Evolutionary conservation across 78 protist species (phyloP).

Genomic region (Planoprotostelium fungivorum): DNA sequence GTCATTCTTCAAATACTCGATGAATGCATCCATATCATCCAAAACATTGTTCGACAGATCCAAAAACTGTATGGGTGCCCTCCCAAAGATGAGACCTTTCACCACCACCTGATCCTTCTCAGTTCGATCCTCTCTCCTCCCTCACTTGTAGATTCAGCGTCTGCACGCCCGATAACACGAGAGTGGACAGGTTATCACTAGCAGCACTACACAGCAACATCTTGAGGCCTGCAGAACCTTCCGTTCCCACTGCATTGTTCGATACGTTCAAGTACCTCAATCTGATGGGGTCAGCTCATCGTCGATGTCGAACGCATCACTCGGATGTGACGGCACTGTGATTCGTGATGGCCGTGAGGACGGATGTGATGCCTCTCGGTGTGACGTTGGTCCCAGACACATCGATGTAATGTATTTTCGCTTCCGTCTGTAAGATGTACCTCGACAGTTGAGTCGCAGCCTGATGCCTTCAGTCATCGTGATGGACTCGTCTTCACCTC

Average conservation of each 20-base stretch:
- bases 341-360: neutral
- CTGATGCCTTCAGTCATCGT: neutral
- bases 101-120: neutral
- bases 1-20: neutral
- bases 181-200: neutral
- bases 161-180: neutral
- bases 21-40: neutral
- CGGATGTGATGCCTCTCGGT: neutral
- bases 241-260: conserved; percentile 51
- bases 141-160: neutral
- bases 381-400: neutral
- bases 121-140: neutral
- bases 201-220: conserved; percentile 19
- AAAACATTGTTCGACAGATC: neutral
- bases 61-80: neutral
- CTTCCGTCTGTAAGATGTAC: neutral
- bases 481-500: too few species aligned
- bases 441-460: neutral
- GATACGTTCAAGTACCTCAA: neutral
- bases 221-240: conserved; percentile 50
- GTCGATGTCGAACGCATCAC: neutral
- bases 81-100: neutral
- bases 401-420: neutral
- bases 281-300: neutral
- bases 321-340: neutral